phyloP scores from a whole-genome alignment of 768 basidiomycete species.

The Tremella fuciformis region DNA sequence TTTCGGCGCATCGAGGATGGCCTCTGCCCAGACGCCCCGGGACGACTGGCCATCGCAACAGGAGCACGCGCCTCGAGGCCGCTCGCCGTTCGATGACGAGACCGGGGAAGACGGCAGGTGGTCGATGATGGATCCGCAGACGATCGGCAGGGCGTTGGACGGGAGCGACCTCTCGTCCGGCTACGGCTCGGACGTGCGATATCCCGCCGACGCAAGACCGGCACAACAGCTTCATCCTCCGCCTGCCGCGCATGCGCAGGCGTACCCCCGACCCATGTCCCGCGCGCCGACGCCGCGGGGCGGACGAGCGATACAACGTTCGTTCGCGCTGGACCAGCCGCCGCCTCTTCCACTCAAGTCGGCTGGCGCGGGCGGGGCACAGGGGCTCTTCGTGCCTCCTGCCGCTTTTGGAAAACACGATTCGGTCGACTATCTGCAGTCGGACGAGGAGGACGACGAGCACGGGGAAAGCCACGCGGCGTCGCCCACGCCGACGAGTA shows the following conservation, averaged over 20 bases:
- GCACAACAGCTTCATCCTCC: neutral
- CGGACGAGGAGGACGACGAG: slow-evolving; percentile 5
- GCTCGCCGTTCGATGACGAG: slow-evolving; percentile 1
- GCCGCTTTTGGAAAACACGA: slow-evolving; percentile 9
- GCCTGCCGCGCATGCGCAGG: neutral
- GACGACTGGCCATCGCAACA: slow-evolving; percentile 13
- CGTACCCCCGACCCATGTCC: slow-evolving; percentile 42
- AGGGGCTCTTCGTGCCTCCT: neutral
- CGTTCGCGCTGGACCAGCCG: slow-evolving; percentile 5
- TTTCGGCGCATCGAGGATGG: slow-evolving; percentile 30
- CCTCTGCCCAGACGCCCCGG: slow-evolving; percentile 8
- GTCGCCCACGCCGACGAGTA: neutral
- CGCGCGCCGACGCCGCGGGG: slow-evolving; percentile 36
- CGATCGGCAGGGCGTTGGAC: slow-evolving; percentile 23
- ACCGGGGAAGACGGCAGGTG: slow-evolving; percentile 8
- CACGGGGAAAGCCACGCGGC: neutral
- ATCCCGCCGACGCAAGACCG: slow-evolving; percentile 10
- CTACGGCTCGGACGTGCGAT: slow-evolving; percentile 10
- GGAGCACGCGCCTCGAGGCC: neutral
- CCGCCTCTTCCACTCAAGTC: slow-evolving; percentile 11
- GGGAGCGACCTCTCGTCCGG: neutral
- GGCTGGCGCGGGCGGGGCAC: neutral
- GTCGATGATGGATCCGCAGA: slow-evolving; percentile 20
- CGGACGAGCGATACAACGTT: slow-evolving; percentile 9
- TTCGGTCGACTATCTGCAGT: slow-evolving; percentile 15